A percentile compares a stretch with the other conserved stretches of the same genome.
These are phyloP conservation scores for Rhododendron griersonianum DNA, from an alignment of 148 eudicot genomes.

Conservation along the genomic window DNA sequence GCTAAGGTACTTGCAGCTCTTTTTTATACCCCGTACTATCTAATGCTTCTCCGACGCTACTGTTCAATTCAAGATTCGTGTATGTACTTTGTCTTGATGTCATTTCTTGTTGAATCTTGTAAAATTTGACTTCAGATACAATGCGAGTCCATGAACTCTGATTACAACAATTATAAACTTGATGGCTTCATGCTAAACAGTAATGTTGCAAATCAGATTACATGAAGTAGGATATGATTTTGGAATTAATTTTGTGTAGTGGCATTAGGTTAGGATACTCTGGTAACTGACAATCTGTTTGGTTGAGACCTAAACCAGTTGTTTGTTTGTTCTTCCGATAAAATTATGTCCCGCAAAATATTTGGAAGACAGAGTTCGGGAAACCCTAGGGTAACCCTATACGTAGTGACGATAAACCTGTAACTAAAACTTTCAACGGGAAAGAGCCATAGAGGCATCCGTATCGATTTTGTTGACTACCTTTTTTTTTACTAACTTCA, in stretches of 20 bases:
- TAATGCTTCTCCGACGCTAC: background rate
- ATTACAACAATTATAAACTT: background rate
- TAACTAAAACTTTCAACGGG: background rate
- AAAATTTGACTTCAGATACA: background rate
- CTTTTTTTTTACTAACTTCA: background rate
- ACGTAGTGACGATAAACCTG: background rate
- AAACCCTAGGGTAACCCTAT: background rate
- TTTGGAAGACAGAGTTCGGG: background rate
- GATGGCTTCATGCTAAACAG: background rate
- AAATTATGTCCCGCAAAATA: background rate
- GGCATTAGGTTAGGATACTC: background rate
- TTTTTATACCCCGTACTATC: background rate
- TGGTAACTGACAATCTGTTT: background rate
- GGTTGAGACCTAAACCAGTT: background rate
- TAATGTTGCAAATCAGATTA: background rate
- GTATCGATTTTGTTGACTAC: background rate
- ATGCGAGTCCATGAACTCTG: background rate
- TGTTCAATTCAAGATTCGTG: background rate
- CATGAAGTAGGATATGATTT: background rate
- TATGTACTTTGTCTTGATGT: background rate
- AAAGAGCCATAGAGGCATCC: background rate
- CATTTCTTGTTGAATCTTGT: background rate
- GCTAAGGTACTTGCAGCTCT: slow-evolving; percentile 62
- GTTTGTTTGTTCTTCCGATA: background rate
- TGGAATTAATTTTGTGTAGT: background rate